These are phyloP conservation scores for Boletus eberwhitei DNA, from an alignment of 768 basidiomycete genomes.

Conservation along the genomic window DNA sequence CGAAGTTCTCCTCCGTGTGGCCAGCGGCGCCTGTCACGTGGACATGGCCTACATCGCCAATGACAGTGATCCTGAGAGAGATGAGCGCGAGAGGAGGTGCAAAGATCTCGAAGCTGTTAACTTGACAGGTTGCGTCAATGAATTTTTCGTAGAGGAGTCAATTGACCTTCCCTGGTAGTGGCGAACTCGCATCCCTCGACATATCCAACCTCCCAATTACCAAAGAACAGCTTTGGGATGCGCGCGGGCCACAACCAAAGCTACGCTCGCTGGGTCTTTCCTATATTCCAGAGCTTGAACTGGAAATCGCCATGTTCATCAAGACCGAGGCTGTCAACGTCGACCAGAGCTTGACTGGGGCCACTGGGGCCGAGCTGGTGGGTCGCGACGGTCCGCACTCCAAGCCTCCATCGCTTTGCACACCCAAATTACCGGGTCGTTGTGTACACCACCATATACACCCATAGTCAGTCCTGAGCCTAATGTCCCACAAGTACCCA, in stretches of 20 bases:
- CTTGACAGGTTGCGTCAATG: constrained; percentile 91
- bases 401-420: constrained; percentile 78
- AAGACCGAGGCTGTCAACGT: constrained; percentile 64
- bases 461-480: constrained; percentile 48
- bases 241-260: constrained; percentile 60
- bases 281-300: constrained; percentile 68
- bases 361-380: constrained; percentile 46
- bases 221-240: constrained; percentile 43
- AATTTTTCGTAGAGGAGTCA: constrained; percentile 75
- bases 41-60: constrained; percentile 43
- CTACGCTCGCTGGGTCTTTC: constrained; percentile 90
- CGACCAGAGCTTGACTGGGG: constrained; percentile 77
- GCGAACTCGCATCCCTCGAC: constrained; percentile 82
- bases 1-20: constrained; percentile 73
- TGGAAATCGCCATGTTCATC: constrained; percentile 70
- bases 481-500: constrained; percentile 37
- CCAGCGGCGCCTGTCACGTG: constrained; percentile 64
- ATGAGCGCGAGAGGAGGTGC: constrained; percentile 74
- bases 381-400: constrained; percentile 44
- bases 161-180: constrained; percentile 63
- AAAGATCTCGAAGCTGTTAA: constrained; percentile 85
- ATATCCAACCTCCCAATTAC: constrained; percentile 81
- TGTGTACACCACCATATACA: constrained; percentile 76
- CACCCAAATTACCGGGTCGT: constrained; percentile 69
- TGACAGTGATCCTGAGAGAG: constrained; percentile 66